Evolutionary conservation across 345 rosid genomes (phyloP), one percentile per base, ranked within the genome.

Genomic region (Rhizophora apiculata): DNA sequence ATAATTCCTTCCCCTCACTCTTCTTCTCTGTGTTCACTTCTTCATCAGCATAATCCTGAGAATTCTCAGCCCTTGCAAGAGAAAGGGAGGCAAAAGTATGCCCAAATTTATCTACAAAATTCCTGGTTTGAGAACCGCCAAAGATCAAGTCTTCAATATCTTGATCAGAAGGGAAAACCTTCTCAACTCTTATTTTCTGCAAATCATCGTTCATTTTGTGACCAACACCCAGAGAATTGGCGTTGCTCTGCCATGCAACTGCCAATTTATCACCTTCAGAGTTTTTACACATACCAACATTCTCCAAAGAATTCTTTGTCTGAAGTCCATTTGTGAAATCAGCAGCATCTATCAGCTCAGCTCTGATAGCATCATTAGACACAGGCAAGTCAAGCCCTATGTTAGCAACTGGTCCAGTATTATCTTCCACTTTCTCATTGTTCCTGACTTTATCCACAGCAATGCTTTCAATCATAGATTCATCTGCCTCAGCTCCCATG

Each of bases 141-240:
- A 75, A 75, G 51, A 31, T 73, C 60, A 82, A 71, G 34, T 79
- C 68, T 29, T 54, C 76, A 64, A 68, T 39, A 27, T 78, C 79
- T 20, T 80, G 76, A 70, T 79, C 70, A 58, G 74, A 74, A 72
- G 74, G 72, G 34, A 76, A 60, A 62, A 59, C 26, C 6, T 70
- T 66, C 48, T 67, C 63, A 9, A 49, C 75, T 60, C 2, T 62
- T 53, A 37, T 54, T 20, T 54, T 62, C 20, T 66, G 73, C 60
- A 66, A 34, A 22, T 34, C 72, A 48, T 13, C 63, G 62, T 68
- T 70, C n/a, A 30, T 63, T 60, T 78, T 63, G 54, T 49, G 64
- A 43, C 11, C 31, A 13, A 34, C 26, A 24, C 20, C 60, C 56
- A 27, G 22, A 62, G 66, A 59, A 13, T 21, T 29, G 8, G 63